phyloP scores from a whole-genome alignment of 805 yeast genomes.

The Saccharomyces kudriavzevii region DNA sequence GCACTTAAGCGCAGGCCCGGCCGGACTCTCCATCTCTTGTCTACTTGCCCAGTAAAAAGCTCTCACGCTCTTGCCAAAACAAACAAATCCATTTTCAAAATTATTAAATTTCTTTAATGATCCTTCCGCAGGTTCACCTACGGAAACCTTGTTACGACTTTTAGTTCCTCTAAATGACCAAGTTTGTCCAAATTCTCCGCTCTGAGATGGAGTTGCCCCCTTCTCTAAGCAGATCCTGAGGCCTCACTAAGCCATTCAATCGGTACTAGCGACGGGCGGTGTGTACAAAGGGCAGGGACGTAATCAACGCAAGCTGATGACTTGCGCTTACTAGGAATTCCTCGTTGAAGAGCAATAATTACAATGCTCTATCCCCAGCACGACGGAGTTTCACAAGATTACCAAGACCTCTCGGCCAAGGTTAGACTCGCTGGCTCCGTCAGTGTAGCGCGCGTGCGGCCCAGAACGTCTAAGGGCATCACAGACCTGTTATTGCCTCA shows the following conservation, averaged over 20 bases:
- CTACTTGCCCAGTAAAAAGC: neutral
- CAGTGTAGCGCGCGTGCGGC: conserved; percentile 43
- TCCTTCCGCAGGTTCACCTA: conserved; percentile 36
- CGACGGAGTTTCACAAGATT: conserved; percentile 37
- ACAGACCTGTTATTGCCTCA: conserved; percentile 41
- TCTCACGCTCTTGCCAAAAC: neutral
- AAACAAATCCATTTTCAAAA: neutral
- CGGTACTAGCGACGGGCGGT: conserved; percentile 40
- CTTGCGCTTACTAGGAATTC: conserved; percentile 41
- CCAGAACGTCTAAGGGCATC: conserved; percentile 42
- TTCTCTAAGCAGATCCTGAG: conserved; percentile 32
- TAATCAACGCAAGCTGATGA: conserved; percentile 40
- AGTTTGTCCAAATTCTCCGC: conserved; percentile 36
- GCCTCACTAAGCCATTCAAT: conserved; percentile 39
- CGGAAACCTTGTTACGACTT: conserved; percentile 40
- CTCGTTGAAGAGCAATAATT: conserved; percentile 41
- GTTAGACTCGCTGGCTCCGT: conserved; percentile 39
- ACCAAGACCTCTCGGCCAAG: conserved; percentile 37
- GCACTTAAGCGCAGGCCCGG: conserved; percentile 27
- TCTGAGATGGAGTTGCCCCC: conserved; percentile 33
- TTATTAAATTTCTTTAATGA: conserved; percentile 28
- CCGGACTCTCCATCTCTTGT: neutral
- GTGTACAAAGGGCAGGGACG: conserved; percentile 41
- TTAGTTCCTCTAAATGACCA: conserved; percentile 40
- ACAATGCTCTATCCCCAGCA: conserved; percentile 35